A percentile compares a stretch with the other conserved stretches of the same genome.
Evolutionary conservation across 169 alveolate genomes (phyloP).

Genomic region (Plasmodium relictum): DNA sequence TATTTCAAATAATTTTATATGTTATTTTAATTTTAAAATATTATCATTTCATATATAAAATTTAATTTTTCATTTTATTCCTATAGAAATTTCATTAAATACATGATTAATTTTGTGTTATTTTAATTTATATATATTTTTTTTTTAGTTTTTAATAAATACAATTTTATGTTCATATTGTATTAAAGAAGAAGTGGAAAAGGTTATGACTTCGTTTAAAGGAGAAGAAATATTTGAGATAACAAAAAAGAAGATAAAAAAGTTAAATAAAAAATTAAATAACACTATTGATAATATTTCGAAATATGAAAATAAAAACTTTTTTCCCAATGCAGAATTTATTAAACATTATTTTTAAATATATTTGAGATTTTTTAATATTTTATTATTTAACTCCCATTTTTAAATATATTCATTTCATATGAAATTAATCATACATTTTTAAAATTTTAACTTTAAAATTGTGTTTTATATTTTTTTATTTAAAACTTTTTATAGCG

Average conservation of each 20-base stretch:
- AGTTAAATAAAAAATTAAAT: constrained; percentile 18
- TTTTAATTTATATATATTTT: neutral
- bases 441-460: too few species aligned
- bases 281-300: constrained; percentile 19
- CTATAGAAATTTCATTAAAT: neutral
- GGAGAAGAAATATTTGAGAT: constrained; percentile 1
- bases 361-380: too few species aligned
- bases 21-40: neutral
- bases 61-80: constrained; percentile 1
- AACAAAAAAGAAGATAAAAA: constrained; percentile 10
- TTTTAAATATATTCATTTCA: too few species aligned
- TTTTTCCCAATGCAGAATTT: constrained; percentile 23
- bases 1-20: neutral
- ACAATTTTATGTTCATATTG: constrained; percentile 42
- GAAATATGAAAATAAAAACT: constrained; percentile 23
- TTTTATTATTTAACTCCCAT: too few species aligned
- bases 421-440: too few species aligned
- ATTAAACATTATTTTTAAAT: constrained; percentile 10
- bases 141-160: constrained; percentile 41
- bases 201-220: neutral
- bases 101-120: neutral
- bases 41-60: neutral
- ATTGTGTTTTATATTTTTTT: too few species aligned
- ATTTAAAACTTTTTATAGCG: too few species aligned
- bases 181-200: constrained; percentile 34